Evolutionary conservation across 805 yeast species (phyloP), one percentile per base, ranked within the genome.

Genomic region (Yarrowia keelungensis): DNA sequence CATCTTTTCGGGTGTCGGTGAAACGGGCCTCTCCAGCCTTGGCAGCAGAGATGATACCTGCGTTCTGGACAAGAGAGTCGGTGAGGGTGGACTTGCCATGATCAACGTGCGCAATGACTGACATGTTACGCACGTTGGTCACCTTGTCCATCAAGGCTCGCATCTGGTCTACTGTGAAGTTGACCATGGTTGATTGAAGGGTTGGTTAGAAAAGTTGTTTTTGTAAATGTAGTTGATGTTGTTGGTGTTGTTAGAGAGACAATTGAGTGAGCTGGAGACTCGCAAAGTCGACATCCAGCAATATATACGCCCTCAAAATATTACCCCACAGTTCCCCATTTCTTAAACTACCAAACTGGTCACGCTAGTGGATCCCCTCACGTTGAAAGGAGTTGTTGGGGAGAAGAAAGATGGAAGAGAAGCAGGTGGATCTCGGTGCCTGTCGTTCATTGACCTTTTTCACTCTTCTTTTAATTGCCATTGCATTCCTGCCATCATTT

Each of bases 101-200:
- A 89, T 94, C 99, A 90, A 94, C 98, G 87, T 94, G 99, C 80
- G 99, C 99, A 89, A 95, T 95, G 84, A 94, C 99, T 84, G 98
- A 94, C 97, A 94, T 95, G 96, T 95, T 95, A 88, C 99, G 97
- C 81, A 95, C 98, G 83, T 94, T 94, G 85, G 98, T 90, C 87
- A 93, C 97, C 85, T 89, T 90, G 96, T 94, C 98, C 99, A 94
- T 94, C 85, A 94, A 89, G 81, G 85, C 92, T 86, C 99, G 96
- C 89, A 95, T 94, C 86, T 95, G 98, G 56, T 83, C 75, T 43
- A 75, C 74, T 54, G 77, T 75, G 69, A 76, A 75, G 68, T 76
- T 75, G 58, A 76, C 78, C 78, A 75, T 76, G 70, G 66, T 70
- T 51, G 43, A 12, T 26, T 26, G 42, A 3, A 16, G 54, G n/a